These are phyloP conservation scores for Syzygium malaccense DNA, from an alignment of 441 rosid genomes.

Conservation along the genomic window DNA sequence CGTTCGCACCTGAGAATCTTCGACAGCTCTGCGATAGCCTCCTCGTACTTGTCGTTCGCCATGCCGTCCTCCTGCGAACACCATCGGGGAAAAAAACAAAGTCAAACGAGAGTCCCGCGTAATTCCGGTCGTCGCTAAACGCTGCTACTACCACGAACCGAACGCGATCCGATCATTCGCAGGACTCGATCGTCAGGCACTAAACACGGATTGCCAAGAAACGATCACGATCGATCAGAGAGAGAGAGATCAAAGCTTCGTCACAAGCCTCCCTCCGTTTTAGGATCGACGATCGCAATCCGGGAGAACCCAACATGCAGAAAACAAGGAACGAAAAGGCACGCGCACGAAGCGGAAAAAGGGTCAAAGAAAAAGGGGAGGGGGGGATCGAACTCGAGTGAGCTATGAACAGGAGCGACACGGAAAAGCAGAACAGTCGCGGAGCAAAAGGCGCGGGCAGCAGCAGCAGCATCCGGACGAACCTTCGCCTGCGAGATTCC, in stretches of 20 bases:
- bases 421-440: background rate
- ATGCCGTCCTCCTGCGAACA: slow-evolving; percentile 36
- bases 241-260: background rate
- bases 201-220: background rate
- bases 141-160: background rate
- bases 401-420: background rate
- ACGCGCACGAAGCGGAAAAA: background rate
- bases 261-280: background rate
- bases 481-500: background rate
- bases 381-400: background rate
- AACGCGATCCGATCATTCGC: background rate
- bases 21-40: slow-evolving; percentile 63
- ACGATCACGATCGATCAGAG: background rate
- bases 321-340: background rate
- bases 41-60: slow-evolving; percentile 57
- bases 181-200: background rate
- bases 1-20: slow-evolving; percentile 64
- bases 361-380: background rate
- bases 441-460: background rate
- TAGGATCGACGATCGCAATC: background rate
- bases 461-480: background rate
- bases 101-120: background rate
- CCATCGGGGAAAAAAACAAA: background rate
- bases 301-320: background rate
- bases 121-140: background rate